Evolutionary conservation across 1,284 basidiomycete species (phyloP).

Genomic region (Cystobasidium pallidum): DNA sequence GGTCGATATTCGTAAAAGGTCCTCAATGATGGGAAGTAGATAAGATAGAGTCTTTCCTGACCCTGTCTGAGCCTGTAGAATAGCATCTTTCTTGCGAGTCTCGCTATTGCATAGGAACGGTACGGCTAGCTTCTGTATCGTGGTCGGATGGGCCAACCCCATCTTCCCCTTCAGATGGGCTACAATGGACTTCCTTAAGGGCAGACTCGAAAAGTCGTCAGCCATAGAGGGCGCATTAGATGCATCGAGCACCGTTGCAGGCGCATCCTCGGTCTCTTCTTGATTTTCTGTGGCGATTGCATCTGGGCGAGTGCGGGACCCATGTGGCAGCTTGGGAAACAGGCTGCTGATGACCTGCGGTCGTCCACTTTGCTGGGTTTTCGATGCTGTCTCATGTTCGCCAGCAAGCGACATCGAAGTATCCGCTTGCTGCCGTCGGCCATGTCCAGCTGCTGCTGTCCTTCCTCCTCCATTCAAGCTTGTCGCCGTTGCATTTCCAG

Average conservation of each 20-base stretch:
- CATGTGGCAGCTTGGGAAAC: slow-evolving; percentile 68
- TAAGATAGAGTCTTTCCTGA: slow-evolving; percentile 97
- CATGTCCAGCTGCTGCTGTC: not conserved
- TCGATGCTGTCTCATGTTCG: not conserved
- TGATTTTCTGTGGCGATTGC: slow-evolving; percentile 53
- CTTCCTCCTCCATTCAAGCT: not conserved
- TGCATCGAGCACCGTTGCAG: slow-evolving; percentile 60
- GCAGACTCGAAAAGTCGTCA: slow-evolving; percentile 78
- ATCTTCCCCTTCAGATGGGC: slow-evolving; percentile 79
- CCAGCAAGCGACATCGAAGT: not conserved
- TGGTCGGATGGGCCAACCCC: slow-evolving; percentile 81
- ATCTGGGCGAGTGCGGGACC: slow-evolving; percentile 16
- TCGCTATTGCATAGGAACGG: slow-evolving; percentile 66
- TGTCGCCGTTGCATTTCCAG: not conserved
- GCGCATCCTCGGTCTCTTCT: slow-evolving; percentile 33
- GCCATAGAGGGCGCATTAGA: slow-evolving; percentile 76
- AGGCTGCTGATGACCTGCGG: slow-evolving; percentile 80
- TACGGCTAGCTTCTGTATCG: slow-evolving; percentile 82
- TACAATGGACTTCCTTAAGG: slow-evolving; percentile 75
- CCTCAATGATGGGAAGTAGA: slow-evolving; percentile 92
- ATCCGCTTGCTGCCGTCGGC: slow-evolving; percentile 7
- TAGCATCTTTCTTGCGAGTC: slow-evolving; percentile 69
- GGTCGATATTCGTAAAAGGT: slow-evolving; percentile 83
- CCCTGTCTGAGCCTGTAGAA: slow-evolving; percentile 96
- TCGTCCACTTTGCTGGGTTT: not conserved